phyloP scores from a whole-genome alignment of 169 alveolate species.

The Amoebophrya sp. region DNA sequence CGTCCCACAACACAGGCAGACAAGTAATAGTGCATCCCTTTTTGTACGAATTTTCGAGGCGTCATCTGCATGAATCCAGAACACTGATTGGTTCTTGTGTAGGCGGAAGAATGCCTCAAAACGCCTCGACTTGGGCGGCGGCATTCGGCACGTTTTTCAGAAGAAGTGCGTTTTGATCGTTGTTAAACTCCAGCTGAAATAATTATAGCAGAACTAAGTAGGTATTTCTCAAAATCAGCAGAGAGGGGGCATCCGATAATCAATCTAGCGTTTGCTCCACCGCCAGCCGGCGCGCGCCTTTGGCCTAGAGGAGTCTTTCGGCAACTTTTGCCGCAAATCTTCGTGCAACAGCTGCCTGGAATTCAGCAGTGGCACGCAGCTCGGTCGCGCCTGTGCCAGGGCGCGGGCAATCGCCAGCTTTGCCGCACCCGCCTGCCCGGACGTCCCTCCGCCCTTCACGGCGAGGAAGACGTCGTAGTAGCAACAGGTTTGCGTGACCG shows the following conservation, averaged over 20 bases:
- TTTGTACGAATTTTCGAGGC: neutral
- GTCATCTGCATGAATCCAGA: neutral
- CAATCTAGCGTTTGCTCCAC: constrained; percentile 59
- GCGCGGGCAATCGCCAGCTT: constrained; percentile 68
- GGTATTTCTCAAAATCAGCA: neutral
- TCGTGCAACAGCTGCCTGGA: constrained; percentile 56
- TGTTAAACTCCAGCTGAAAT: neutral
- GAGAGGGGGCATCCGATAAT: neutral
- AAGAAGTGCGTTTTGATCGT: neutral
- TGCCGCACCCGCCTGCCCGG: constrained; percentile 67
- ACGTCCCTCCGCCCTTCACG: constrained; percentile 63
- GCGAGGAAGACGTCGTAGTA: constrained; percentile 59
- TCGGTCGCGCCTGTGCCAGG: constrained; percentile 59
- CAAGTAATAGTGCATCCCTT: neutral
- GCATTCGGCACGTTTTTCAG: neutral
- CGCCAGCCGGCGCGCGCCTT: constrained; percentile 63
- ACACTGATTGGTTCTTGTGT: neutral
- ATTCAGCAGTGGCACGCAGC: neutral
- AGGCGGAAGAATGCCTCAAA: neutral
- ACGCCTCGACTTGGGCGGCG: no score
- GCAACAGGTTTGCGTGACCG: constrained; percentile 59
- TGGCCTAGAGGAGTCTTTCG: constrained; percentile 66
- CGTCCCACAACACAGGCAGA: no score
- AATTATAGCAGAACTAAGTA: neutral
- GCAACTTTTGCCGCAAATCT: constrained; percentile 62